Conservation (phyloP, 805 yeast genomes). For the Candida broadrunensis region DNA sequence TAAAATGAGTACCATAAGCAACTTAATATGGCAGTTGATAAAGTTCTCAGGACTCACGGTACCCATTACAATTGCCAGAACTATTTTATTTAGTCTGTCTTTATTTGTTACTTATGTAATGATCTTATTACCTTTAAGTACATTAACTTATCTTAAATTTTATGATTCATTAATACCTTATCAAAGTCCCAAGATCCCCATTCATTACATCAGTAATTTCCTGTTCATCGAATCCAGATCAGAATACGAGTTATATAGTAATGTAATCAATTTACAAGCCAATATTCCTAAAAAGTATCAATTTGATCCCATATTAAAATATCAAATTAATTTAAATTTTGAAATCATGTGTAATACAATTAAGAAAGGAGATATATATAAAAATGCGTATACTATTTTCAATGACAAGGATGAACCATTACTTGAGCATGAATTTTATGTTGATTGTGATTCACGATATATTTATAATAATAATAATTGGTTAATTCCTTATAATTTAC, state of each 20-base stretch:
- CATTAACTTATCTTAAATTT: slow-evolving; percentile 32
- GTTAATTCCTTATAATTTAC: slow-evolving; percentile 33
- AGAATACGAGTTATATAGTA: neutral
- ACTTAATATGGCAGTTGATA: too few relatives aligned
- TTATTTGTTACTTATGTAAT: slow-evolving; percentile 18
- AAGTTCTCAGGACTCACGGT: slow-evolving; percentile 6
- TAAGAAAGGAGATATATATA: slow-evolving; percentile 14
- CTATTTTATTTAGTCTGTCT: slow-evolving; percentile 21
- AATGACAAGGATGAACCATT: neutral
- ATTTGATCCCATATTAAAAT: slow-evolving; percentile 15
- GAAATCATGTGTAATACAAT: slow-evolving; percentile 21
- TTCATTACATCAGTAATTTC: slow-evolving; percentile 4
- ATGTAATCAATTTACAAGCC: too few relatives aligned
- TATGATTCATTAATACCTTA: slow-evolving; percentile 31
- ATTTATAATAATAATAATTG: slow-evolving; percentile 27
- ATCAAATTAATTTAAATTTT: slow-evolving; percentile 17
- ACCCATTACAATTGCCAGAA: slow-evolving; percentile 18
- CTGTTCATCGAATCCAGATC: too few relatives aligned
- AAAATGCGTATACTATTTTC: neutral
- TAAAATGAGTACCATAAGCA: too few relatives aligned
- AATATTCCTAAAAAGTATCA: slow-evolving; percentile 1
- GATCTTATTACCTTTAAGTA: slow-evolving; percentile 33
- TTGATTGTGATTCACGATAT: slow-evolving; percentile 30
- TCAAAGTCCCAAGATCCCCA: slow-evolving; percentile 12
- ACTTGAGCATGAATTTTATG: neutral